Evolutionary conservation across 176 grass and related monocot genomes (phyloP), one percentile per base, ranked within the genome.

Genomic region (Bothriochloa decipiens): DNA sequence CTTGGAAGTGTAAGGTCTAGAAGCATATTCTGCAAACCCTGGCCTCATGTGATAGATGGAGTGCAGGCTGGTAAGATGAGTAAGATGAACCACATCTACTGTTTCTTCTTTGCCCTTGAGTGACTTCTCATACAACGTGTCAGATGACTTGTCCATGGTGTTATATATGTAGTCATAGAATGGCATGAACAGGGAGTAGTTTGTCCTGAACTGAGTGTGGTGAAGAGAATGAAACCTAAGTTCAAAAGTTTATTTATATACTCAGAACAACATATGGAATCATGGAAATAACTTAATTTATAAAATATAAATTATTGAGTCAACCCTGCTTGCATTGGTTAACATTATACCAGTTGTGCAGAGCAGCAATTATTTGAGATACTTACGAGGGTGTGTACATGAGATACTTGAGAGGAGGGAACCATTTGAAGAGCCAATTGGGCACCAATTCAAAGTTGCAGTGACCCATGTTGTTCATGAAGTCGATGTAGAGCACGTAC

Each of bases 331-430:
- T 49, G 20, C 64, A 4, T 79, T 55, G 11, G 33, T 29, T 78
- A 88, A 12, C 42, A 74, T 74, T 8, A 74, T 74, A 27, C 29
- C 7, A 32, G 4, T 52, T 9, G 26, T 52, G 45, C 20, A 33
- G 71, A 75, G 26, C 26, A 23, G 14, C 6, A 50, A 18, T 6
- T 25, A 23, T 80, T 46, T 18, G 33, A 20, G 75, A 73, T 61
- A 94, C 94, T 94, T 90, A 97, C 91, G 91, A 97, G 74, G 94
- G 94, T 4, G 95, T 97, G 62, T 97, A 97, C 95, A 97, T 95
- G 52, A 97, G 92, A 66, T 95, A 95, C 82, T 97, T 97, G 67
- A 97, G 95, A 74, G 91, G 92, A 3, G 92, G 95, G 53, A 95
- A 90, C 82, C 57, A 76, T 57, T 82, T 57, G 68, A 97, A 95